Conservation (phyloP, 768 basidiomycete species). For the Termitomyces sp. region DNA sequence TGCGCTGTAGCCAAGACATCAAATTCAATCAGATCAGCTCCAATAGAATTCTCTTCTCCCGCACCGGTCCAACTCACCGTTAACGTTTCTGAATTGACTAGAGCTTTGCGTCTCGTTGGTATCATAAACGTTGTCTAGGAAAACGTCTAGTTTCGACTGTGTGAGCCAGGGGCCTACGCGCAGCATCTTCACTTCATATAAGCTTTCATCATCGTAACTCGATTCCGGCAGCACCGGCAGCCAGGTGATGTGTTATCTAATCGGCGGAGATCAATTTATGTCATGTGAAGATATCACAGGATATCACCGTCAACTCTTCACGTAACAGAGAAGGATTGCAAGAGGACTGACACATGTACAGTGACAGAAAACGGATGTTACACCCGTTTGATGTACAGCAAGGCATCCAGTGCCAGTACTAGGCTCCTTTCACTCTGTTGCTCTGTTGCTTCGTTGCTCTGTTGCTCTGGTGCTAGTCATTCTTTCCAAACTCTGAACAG, state of each 20-base stretch:
- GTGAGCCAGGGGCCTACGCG: not conserved
- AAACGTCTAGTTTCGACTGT: not conserved
- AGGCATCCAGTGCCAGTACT: too few relatives aligned
- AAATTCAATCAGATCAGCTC: constrained; percentile 11
- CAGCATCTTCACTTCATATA: not conserved
- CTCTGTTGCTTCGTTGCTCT: too few relatives aligned
- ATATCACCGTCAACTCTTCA: too few relatives aligned
- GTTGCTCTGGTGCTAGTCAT: too few relatives aligned
- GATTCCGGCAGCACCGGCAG: not conserved
- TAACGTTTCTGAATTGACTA: not conserved
- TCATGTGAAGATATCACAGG: too few relatives aligned
- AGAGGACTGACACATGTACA: too few relatives aligned
- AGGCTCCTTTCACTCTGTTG: too few relatives aligned
- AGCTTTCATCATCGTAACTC: not conserved
- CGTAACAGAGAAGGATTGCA: too few relatives aligned
- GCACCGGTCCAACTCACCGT: not conserved
- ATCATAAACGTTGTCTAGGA: not conserved
- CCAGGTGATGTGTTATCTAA: not conserved
- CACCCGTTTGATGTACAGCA: too few relatives aligned
- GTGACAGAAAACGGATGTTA: too few relatives aligned
- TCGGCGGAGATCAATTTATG: not conserved
- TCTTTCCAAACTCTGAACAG: too few relatives aligned
- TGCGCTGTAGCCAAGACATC: constrained; percentile 6
- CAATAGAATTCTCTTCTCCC: not conserved
- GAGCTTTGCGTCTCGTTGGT: not conserved